A percentile compares a stretch with the other conserved stretches of the same genome.
Conservation (phyloP, 768 basidiomycete genomes). For the Tylopilus sp. region DNA sequence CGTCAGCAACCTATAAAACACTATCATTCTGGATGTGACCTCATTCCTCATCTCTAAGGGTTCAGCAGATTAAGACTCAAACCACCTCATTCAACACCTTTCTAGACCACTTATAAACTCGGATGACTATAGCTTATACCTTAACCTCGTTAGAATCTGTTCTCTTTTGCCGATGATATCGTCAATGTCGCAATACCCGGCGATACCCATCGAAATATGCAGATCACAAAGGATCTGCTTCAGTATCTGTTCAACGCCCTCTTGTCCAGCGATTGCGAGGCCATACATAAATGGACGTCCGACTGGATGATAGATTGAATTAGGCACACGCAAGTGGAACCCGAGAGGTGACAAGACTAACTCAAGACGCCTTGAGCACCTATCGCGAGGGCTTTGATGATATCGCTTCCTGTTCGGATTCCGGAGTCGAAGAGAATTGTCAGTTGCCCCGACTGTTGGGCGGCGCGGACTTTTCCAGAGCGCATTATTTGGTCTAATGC, state of each 20-base stretch:
- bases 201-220: slow-evolving; percentile 59
- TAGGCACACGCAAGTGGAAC: slow-evolving; percentile 1
- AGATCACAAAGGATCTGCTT: slow-evolving; percentile 65
- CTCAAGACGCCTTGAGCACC: slow-evolving; percentile 80
- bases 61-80: too few relatives aligned
- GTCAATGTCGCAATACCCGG: slow-evolving; percentile 53
- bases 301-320: slow-evolving; percentile 37
- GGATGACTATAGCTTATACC: slow-evolving; percentile 6
- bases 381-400: slow-evolving; percentile 80
- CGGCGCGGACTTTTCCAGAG: slow-evolving; percentile 53
- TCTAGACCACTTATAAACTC: not conserved
- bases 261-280: slow-evolving; percentile 63
- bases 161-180: slow-evolving; percentile 59
- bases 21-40: too few relatives aligned
- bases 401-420: slow-evolving; percentile 78
- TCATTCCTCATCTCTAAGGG: too few relatives aligned
- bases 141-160: slow-evolving; percentile 21
- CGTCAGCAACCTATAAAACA: too few relatives aligned
- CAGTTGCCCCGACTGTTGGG: slow-evolving; percentile 59
- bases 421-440: slow-evolving; percentile 71
- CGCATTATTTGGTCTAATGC: slow-evolving; percentile 68
- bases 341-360: slow-evolving; percentile 38
- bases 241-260: slow-evolving; percentile 73
- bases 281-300: slow-evolving; percentile 75
- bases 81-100: too few relatives aligned